Evolutionary conservation across 345 rosid species (phyloP).

Genomic region (Camelina sativa): DNA sequence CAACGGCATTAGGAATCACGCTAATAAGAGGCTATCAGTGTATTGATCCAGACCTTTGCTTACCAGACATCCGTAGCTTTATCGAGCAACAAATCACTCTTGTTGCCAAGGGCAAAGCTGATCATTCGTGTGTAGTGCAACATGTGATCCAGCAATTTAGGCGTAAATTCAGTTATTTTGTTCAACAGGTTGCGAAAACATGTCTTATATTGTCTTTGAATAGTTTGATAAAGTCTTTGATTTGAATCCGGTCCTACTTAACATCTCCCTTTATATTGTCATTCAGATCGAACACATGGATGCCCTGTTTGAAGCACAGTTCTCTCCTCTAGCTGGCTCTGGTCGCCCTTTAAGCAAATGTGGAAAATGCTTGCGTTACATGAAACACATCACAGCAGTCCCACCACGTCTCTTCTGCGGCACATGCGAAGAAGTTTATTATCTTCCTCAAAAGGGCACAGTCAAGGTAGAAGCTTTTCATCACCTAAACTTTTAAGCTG

Average conservation of each 20-base stretch:
- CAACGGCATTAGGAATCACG: constrained; percentile 89
- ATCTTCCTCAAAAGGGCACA: constrained; percentile 91
- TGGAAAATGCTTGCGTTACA: constrained; percentile 95
- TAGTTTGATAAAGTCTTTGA: neutral
- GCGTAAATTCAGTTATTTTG: constrained; percentile 75
- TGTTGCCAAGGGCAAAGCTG: constrained; percentile 89
- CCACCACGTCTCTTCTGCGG: constrained; percentile 89
- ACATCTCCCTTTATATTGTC: neutral
- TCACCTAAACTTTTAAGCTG: neutral
- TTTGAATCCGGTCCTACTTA: neutral
- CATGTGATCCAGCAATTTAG: constrained; percentile 88
- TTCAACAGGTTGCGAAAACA: constrained; percentile 67
- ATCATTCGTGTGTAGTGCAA: constrained; percentile 72
- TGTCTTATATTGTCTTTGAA: neutral
- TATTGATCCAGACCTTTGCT: constrained; percentile 94
- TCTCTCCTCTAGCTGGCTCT: constrained; percentile 83
- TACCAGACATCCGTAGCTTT: constrained; percentile 96
- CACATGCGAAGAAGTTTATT: constrained; percentile 92
- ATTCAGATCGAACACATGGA: constrained; percentile 92
- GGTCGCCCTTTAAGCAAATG: constrained; percentile 91
- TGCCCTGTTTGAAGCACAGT: constrained; percentile 90
- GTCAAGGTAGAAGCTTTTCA: constrained; percentile 64
- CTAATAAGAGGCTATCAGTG: constrained; percentile 91
- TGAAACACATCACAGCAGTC: constrained; percentile 83
- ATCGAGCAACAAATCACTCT: constrained; percentile 96